Base-by-base conservation (phyloP, 2,329 filamentous ascomycete species). In the Fusarium staphyleae region DNA sequence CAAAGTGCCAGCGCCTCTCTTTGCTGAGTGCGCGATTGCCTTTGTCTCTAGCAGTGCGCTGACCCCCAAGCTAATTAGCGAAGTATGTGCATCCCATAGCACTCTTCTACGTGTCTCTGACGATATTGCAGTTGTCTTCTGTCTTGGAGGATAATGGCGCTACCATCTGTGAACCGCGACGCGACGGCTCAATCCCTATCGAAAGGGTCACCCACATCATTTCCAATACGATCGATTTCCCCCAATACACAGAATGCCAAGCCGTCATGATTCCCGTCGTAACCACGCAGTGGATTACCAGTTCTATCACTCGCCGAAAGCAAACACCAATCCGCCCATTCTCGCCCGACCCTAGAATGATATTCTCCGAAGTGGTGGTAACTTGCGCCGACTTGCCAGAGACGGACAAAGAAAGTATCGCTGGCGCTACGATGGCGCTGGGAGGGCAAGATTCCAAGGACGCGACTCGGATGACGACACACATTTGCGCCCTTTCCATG, bases 361-460 rank as follows among this genome's bases (percentile, higher is more conserved):
- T 97, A 71, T 90, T 99, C 74, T 90, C 89, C 44, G 87, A 91
- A 63, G 88, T 98, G 34, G 84, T 89, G 22, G 81, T 97, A 14
- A 89, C 87, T 26, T 96, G 90, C 69, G 91, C 88, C 39, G 90
- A 95, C 66, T 85, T 99, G 39, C 95, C 95, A 0, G 79, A 85
- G 29, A 89, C 86, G 29, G 95, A 99, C 73, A 90, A 92, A 70
- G 93, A 98, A 75, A 90, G 92, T 10, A 97, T 99, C 50, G 86
- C 90, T 32, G 95, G 93, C 10, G 93, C 91, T 1, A 90, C 93
- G 2, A 77, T 96, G 67, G 93, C 95, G 0, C 86, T 97, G 75
- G 95, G 95, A 16, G 95, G 95, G 13, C 84, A 90, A 66, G 90
- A 93, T 68, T 87, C 86, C 16, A 83, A 86, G 42, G 82, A 85